phyloP scores from a whole-genome alignment of 2,329 filamentous ascomycete genomes.

The Phialophora chinensis region DNA sequence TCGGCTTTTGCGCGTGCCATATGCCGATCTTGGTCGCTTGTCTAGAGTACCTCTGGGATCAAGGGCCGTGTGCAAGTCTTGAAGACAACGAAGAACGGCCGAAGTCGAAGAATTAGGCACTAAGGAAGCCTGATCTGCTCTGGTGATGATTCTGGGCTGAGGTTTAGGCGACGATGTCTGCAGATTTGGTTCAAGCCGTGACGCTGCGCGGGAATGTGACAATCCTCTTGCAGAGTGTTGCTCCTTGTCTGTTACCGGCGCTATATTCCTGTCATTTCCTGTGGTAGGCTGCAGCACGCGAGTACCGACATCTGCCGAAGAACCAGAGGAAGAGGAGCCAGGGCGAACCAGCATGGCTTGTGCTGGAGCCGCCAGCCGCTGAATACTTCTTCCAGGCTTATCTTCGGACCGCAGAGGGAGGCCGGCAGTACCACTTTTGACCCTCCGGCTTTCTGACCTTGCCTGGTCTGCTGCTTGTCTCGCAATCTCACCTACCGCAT shows the following conservation, averaged over 20 bases:
- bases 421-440: constrained; percentile 3
- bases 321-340: constrained; percentile 24
- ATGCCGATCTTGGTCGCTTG: constrained; percentile 25
- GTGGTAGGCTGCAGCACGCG: constrained; percentile 36
- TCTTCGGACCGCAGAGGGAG: constrained; percentile 1
- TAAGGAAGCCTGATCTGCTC: constrained; percentile 10
- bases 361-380: constrained; percentile 3
- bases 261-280: constrained; percentile 25
- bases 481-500: constrained; percentile 25
- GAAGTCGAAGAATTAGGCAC: constrained; percentile 26
- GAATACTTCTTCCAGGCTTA: constrained; percentile 4
- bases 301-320: constrained; percentile 49
- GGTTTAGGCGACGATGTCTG: constrained; percentile 10
- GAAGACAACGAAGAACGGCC: constrained; percentile 26
- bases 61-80: constrained; percentile 23
- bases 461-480: constrained; percentile 16
- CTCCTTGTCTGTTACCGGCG: constrained; percentile 9
- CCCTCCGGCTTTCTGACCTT: constrained; percentile 15
- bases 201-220: constrained; percentile 6
- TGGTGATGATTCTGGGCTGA: constrained; percentile 30
- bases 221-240: neutral
- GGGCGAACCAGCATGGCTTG: constrained; percentile 12
- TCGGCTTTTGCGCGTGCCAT: constrained; percentile 26
- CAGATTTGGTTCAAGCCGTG: constrained; percentile 7
- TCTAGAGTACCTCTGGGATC: constrained; percentile 27